Evolutionary conservation across 2,329 filamentous ascomycete genomes (phyloP), one percentile per base, ranked within the genome.

Genomic region (Hypoxylon sp.): DNA sequence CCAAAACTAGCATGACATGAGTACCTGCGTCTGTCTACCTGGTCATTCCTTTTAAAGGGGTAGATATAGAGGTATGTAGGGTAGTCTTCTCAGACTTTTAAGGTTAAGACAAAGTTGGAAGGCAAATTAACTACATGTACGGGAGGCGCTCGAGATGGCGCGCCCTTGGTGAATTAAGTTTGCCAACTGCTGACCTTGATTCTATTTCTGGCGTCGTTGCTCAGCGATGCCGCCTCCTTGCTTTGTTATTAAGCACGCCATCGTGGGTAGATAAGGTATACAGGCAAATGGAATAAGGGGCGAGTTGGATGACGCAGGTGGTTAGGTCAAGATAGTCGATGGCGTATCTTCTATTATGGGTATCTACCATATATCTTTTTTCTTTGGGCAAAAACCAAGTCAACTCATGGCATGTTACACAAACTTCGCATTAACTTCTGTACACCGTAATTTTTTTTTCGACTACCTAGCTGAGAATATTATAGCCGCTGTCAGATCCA

Each of bases 21-120:
- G n/a, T n/a, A n/a, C n/a, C n/a, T n/a, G n/a, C 7, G 11, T 9
- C 11, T 2, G 5, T 30, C 29, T 9, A 30, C 11, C 29, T 1
- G 11, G 29, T 30, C 7, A 9, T 30, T 2, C 8, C 29, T 8
- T 30, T 30, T 39, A 39, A 16, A 39, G 34, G 34, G 34, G 34
- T 7, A 39, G n/a, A n/a, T 37, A 9, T 53, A 54, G 21, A 25
- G 14, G 29, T 32, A 27, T 56, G 41, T 47, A n/a, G 29, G 29
- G 43, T 29, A n/a, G 54, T 58, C 32, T 46, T 29, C 32, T 50
- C 48, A 50, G 39, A 5, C 45, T 58, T 50, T 54, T 45, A 45
- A 32, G 37, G 37, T 54, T 54, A 8, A 23, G 8, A 11, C 37
- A 16, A 21, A n/a, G 16, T 41, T n/a, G 12, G 25, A 54, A 45